Evolutionary conservation across 2,329 filamentous ascomycete genomes (phyloP), one percentile per base, ranked within the genome.

Genomic region (Podosphaera xanthii): DNA sequence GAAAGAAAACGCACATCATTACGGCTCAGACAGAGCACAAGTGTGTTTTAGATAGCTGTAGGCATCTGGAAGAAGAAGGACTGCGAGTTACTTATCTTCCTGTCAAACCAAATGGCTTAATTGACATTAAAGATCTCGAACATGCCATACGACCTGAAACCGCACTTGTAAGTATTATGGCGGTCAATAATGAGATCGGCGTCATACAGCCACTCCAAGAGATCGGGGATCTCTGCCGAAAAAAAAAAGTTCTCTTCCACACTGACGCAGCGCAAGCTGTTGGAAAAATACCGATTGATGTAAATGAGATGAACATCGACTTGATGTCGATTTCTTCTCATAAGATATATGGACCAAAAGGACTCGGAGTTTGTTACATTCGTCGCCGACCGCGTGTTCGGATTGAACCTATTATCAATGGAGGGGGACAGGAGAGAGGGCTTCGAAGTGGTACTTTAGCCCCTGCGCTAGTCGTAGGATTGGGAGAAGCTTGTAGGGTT

Each of bases 121-220:
- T 98, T 67, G 80, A 84, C 64, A 79, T 98, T 75, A 78, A 86
- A 49, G 81, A 92, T 65, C 79, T 98, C 36, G 86, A 94, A 73
- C 86, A 83, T 31, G 88, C 91, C 33, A 94, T 98, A 62, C 82
- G 86, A 61, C 90, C 90, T 0, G 90, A 97, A 61, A 98, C 92
- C 12, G 83, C 82, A 50, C 75, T 98, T 36, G 90, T 97, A 71
- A 96, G 90, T 69, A 87, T 98, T 72, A 98, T 98, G 92, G 83
- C 92, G 0, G 92, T 98, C 68, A 98, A 98, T 76, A 98, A 98
- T 71, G 92, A 98, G 73, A 97, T 98, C 67, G 92, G 92, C 68
- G 92, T 98, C n/a, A 94, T 98, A 60, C 92, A 98, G 72, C 92
- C 92, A 0, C 74, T 98, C 60, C 86, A 88, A 66, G 82, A 95